These are phyloP conservation scores for Neopestalotiopsis clavispora DNA, from an alignment of 2,329 filamentous ascomycete genomes.

Conservation along the genomic window DNA sequence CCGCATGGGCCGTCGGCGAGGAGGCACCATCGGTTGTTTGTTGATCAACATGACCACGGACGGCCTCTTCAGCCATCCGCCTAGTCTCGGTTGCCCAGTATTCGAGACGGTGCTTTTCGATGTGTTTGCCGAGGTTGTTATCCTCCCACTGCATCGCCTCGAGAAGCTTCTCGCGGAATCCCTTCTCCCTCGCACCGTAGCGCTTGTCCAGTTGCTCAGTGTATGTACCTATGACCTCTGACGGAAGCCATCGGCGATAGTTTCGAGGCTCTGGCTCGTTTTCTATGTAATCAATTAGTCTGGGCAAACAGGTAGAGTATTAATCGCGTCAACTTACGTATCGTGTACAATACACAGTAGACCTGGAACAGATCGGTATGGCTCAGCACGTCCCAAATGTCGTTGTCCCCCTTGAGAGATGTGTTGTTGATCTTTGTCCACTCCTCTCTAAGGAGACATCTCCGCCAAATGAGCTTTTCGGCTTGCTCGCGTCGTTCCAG, in stretches of 20 bases:
- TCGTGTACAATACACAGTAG: constrained; percentile 65
- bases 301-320: constrained; percentile 10
- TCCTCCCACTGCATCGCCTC: constrained; percentile 78
- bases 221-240: constrained; percentile 63
- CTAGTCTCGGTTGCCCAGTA: constrained; percentile 54
- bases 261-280: constrained; percentile 44
- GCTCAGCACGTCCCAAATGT: constrained; percentile 66
- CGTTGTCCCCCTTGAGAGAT: constrained; percentile 71
- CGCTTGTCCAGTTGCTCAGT: constrained; percentile 66
- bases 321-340: constrained; percentile 57
- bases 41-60: constrained; percentile 33
- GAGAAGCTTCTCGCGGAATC: constrained; percentile 69
- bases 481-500: constrained; percentile 61
- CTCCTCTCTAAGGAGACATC: constrained; percentile 82
- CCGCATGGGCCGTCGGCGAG: constrained; percentile 20
- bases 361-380: constrained; percentile 73
- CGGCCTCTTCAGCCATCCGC: constrained; percentile 21
- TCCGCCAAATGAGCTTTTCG: constrained; percentile 78
- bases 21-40: constrained; percentile 29
- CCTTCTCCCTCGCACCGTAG: constrained; percentile 63
- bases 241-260: constrained; percentile 53
- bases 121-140: constrained; percentile 63
- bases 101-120: constrained; percentile 71
- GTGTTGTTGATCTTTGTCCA: constrained; percentile 84
- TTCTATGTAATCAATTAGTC: constrained; percentile 33